Evolutionary conservation across 1,284 basidiomycete species (phyloP).

Genomic region (Ustilago crameri): DNA sequence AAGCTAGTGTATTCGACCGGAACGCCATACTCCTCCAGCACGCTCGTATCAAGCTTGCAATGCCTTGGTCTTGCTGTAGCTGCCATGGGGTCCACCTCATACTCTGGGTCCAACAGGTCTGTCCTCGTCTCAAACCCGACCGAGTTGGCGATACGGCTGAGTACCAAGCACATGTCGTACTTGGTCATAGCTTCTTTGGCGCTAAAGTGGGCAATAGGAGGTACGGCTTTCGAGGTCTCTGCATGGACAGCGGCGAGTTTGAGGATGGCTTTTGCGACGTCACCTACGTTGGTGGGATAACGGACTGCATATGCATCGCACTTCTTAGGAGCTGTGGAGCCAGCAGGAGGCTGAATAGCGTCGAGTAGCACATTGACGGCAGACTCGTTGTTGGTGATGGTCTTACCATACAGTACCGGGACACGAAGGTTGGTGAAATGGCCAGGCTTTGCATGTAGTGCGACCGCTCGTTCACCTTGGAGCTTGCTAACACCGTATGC

Average conservation of each 20-base stretch:
- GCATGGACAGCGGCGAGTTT: slow-evolving; percentile 61
- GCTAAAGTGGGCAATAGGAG: slow-evolving; percentile 70
- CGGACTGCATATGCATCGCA: slow-evolving; percentile 69
- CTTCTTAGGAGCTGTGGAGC: slow-evolving; percentile 23
- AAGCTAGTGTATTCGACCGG: slow-evolving; percentile 52
- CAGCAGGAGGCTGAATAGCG: slow-evolving; percentile 42
- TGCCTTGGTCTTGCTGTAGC: slow-evolving; percentile 61
- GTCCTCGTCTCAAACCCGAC: slow-evolving; percentile 48
- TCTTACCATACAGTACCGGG: slow-evolving; percentile 65
- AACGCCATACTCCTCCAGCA: slow-evolving; percentile 51
- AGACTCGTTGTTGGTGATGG: slow-evolving; percentile 57
- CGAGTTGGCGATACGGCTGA: slow-evolving; percentile 55
- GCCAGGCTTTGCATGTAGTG: slow-evolving; percentile 45
- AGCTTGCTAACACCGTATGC: slow-evolving; percentile 69
- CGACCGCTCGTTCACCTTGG: slow-evolving; percentile 67
- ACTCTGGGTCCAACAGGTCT: slow-evolving; percentile 61
- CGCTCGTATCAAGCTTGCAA: slow-evolving; percentile 61
- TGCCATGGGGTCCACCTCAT: slow-evolving; percentile 59
- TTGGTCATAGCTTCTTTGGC: slow-evolving; percentile 71
- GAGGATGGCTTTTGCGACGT: slow-evolving; percentile 70
- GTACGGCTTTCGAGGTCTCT: slow-evolving; percentile 24
- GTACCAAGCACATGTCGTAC: slow-evolving; percentile 70
- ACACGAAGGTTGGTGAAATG: slow-evolving; percentile 69
- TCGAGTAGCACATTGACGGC: slow-evolving; percentile 64
- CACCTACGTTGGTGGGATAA: slow-evolving; percentile 71